Evolutionary conservation across 345 rosid genomes (phyloP), one percentile per base, ranked within the genome.

Genomic region (Nephelium lappaceum): DNA sequence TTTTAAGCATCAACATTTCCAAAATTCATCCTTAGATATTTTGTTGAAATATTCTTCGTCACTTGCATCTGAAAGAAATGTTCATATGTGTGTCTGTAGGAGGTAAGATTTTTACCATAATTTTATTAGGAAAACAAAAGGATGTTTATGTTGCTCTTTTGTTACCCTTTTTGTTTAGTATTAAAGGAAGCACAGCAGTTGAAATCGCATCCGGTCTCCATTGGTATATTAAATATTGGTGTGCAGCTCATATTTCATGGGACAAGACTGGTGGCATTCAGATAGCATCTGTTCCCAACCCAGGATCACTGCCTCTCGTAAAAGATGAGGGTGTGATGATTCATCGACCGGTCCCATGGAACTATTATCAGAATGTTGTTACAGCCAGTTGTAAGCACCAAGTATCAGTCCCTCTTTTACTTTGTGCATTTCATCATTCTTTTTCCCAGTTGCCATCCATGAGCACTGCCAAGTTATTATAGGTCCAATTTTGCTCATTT

Each of bases 171-270:
- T 72, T 21, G 73, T 75, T 57, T 84, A 95, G 99, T 62, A 85
- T 95, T 71, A 84, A 83, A 85, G 99, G 99, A 61, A 91, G 94
- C 71, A 89, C 96, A 27, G 97, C 89, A 71, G 96, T 95, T 70
- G 99, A 93, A 82, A 83, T 95, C 78, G 91, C 88, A 76, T 92
- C 98, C 47, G 99, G 99, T 47, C 90, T 95, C 58, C 98, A 95
- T 73, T 95, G 98, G 99, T 93, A 92, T 77, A 69, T 95, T 80
- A 95, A 95, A 82, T 92, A 93, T 77, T 85, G 85, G 84, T 93
- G 98, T 78, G 89, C 89, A 58, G 98, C 92, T 86, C 98, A 95
- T 88, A 81, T 95, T 81, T 95, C 98, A 62, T 93, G 99, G 99
- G 93, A 89, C 81, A 95, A 92, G 85, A 93, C 98, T 71, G 99